Percentiles rank a stretch among this genome's conserved stretches.
Conservation (phyloP, 441 rosid genomes). For the Corymbia calophylla region DNA sequence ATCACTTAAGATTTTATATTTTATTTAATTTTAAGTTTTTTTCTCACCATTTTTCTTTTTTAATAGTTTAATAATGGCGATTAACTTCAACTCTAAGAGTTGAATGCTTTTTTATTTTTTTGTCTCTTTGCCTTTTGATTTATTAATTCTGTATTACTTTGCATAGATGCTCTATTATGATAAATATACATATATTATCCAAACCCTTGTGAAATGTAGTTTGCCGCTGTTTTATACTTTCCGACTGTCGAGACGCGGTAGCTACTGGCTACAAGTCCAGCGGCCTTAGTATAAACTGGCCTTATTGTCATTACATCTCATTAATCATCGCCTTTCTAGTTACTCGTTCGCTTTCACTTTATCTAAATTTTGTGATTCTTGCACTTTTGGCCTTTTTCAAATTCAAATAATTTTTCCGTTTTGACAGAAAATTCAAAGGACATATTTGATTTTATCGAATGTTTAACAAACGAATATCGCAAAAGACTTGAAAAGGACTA, state of each 20-base stretch:
- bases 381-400: background rate
- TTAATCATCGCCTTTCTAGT: background rate
- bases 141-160: background rate
- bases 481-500: background rate
- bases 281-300: background rate
- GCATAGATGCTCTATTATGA: background rate
- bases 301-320: background rate
- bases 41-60: background rate
- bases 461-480: background rate
- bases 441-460: background rate
- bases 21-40: background rate
- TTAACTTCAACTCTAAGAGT: background rate
- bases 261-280: too few species aligned
- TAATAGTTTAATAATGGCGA: background rate
- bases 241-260: background rate
- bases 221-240: background rate
- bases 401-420: background rate
- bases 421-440: background rate
- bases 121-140: background rate
- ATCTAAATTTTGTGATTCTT: background rate
- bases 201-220: background rate
- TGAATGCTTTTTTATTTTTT: background rate
- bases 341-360: background rate
- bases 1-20: background rate
- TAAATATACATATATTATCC: background rate